Conservation (phyloP, 441 rosid species). For the Cnidoscolus chayamansa region DNA sequence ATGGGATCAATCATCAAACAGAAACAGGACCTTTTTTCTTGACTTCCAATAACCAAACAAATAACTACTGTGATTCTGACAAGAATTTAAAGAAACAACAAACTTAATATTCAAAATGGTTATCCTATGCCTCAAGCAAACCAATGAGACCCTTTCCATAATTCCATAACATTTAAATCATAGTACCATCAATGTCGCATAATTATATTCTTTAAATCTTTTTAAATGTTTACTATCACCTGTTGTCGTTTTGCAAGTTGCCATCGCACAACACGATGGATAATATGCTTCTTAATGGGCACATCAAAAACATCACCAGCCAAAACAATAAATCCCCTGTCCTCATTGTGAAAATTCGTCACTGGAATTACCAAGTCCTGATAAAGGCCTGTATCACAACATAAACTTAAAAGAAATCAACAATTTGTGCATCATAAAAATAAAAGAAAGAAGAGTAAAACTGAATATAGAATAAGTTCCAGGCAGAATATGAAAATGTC, state of each 20-base stretch:
- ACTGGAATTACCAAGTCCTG: conserved; percentile 81
- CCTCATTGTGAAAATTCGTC: conserved; percentile 69
- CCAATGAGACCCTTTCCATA: not conserved
- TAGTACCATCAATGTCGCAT: not conserved
- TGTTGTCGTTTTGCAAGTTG: conserved; percentile 94
- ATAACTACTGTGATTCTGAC: not conserved
- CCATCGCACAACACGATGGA: conserved; percentile 85
- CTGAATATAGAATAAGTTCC: not conserved
- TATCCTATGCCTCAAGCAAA: not conserved
- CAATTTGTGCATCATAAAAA: conserved; percentile 6
- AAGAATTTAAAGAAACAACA: not conserved
- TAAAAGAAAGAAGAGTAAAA: not conserved
- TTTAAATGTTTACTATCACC: conserved; percentile 37
- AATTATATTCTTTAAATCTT: conserved; percentile 8
- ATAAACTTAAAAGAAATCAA: not conserved
- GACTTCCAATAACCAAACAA: not conserved
- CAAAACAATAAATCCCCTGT: conserved; percentile 75
- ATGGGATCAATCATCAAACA: not conserved
- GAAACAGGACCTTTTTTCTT: not conserved
- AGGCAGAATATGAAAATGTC: not conserved
- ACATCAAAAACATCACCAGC: conserved; percentile 92
- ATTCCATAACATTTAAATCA: not conserved
- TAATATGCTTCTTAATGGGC: conserved; percentile 83
- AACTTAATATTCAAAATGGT: not conserved
- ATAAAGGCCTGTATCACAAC: conserved; percentile 45